Evolutionary conservation across 192 early-diverging fungal genomes (phyloP), one percentile per base, ranked within the genome.

Genomic region (Globomyces pollinis-pini): DNA sequence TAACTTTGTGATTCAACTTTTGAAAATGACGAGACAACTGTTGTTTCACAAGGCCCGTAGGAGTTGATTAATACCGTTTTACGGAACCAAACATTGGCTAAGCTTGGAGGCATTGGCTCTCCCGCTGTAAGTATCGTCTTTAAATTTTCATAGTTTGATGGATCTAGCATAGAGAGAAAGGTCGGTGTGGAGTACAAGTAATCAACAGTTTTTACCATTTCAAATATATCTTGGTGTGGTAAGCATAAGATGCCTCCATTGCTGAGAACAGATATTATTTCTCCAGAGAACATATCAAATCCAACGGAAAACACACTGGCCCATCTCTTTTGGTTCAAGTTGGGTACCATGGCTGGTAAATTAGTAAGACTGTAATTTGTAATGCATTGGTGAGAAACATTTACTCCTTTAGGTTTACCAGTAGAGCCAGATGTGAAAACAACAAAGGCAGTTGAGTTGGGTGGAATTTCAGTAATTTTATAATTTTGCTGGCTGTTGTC

Each of bases 361-460:
- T 42, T 18, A 16, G 39, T n/a, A 18, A 21, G 21, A 2, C 21
- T 42, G 33, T 61, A 45, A 42, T 42, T 30, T 15, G n/a, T 18
- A 0, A 39, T 11, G 15, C 56, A 50, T 9, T 50, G 2, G 47
- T 71, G 66, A 4, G 28, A 23, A 31, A 73, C 47, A 11, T 67
- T 12, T 8, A 58, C 59, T 11, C 72, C 72, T 26, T 74, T 74
- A 2, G 72, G 72, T 30, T 60, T 42, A n/a, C 72, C 72, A n/a
- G 69, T 74, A n/a, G 70, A 68, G 2, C 72, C 72, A 15, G 65
- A 69, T 1, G 72, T 74, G 56, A 64, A 74, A 8, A 73, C 28
- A 23, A 64, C 54, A 44, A 69, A 74, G 11, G 72, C 70, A 12
- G 63, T 18, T 23, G 16, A 45, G 12, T n/a, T 15, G 4, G 15